These are phyloP conservation scores for Euptelea pleiosperma DNA, from an alignment of 164 flowering plant genomes.

Conservation along the genomic window DNA sequence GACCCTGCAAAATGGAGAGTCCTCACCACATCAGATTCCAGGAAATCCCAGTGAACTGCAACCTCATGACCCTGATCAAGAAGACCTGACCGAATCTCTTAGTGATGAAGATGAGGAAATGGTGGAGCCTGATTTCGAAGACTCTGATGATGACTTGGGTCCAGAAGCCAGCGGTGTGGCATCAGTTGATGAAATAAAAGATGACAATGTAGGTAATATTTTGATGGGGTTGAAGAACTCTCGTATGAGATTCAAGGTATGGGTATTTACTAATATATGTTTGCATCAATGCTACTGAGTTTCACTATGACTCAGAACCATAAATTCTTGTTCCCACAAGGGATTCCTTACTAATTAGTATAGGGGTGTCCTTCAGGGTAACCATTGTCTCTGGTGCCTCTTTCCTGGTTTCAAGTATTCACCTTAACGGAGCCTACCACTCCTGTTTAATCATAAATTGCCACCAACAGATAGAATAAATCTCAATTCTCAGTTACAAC, in stretches of 20 bases:
- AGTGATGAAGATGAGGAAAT: conserved; percentile 51
- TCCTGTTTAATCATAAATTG: no score
- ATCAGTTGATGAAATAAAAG: conserved; percentile 27
- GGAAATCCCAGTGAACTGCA: conserved; percentile 31
- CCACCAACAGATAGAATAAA: no score
- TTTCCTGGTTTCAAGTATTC: background rate
- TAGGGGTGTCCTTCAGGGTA: no score
- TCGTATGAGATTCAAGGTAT: conserved; percentile 65
- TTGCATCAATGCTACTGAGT: background rate
- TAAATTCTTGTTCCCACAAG: background rate
- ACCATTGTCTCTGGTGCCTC: no score
- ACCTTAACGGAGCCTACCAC: no score
- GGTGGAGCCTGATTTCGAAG: conserved; percentile 44
- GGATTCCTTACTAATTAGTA: background rate
- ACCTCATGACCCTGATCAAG: conserved; percentile 26
- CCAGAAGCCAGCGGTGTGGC: conserved; percentile 25
- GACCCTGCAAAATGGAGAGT: conserved; percentile 33
- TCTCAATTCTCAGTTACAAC: no score
- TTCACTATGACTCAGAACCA: background rate
- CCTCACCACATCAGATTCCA: conserved; percentile 21
- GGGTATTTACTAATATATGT: background rate
- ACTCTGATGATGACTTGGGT: conserved; percentile 54
- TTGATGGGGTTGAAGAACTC: conserved; percentile 45
- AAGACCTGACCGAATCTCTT: conserved; percentile 37
- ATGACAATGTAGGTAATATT: conserved; percentile 41